phyloP scores from a whole-genome alignment of 1,284 basidiomycete species.

The Boletus holoroseus region DNA sequence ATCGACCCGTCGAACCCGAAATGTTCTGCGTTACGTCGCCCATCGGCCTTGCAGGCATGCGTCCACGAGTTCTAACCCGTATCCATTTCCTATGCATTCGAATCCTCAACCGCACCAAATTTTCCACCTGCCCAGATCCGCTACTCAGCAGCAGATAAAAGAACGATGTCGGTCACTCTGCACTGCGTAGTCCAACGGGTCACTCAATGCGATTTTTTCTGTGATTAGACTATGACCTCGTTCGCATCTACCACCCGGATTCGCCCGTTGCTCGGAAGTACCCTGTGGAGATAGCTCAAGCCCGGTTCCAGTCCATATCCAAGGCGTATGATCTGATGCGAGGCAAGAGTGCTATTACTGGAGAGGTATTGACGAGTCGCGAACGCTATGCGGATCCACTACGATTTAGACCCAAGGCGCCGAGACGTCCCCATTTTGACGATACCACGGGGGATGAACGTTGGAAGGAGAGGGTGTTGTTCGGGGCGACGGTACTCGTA shows the following conservation, averaged over 20 bases:
- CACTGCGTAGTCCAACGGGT: background rate
- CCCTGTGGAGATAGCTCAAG: conserved; percentile 45
- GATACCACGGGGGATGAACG: conserved; percentile 40
- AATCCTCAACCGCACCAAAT: conserved; percentile 64
- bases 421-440: conserved; percentile 29
- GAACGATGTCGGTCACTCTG: conserved; percentile 48
- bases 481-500: conserved; percentile 47
- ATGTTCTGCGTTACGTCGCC: conserved; percentile 6
- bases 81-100: conserved; percentile 50
- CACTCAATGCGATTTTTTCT: background rate
- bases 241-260: conserved; percentile 66
- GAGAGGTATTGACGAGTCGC: conserved; percentile 14
- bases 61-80: conserved; percentile 36
- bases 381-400: conserved; percentile 29
- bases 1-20: conserved; percentile 4
- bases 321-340: conserved; percentile 56
- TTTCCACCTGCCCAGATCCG: conserved; percentile 55
- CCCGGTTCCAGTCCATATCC: conserved; percentile 57
- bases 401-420: conserved; percentile 23
- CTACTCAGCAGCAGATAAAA: conserved; percentile 58
- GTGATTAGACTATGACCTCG: conserved; percentile 61
- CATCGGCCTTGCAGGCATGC: conserved; percentile 16
- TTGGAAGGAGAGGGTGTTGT: conserved; percentile 52
- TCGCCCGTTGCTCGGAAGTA: conserved; percentile 46
- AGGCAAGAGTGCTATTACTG: conserved; percentile 33